phyloP scores from a whole-genome alignment of 2,329 filamentous ascomycete genomes.

The Gnomoniopsis smithogilvyi region DNA sequence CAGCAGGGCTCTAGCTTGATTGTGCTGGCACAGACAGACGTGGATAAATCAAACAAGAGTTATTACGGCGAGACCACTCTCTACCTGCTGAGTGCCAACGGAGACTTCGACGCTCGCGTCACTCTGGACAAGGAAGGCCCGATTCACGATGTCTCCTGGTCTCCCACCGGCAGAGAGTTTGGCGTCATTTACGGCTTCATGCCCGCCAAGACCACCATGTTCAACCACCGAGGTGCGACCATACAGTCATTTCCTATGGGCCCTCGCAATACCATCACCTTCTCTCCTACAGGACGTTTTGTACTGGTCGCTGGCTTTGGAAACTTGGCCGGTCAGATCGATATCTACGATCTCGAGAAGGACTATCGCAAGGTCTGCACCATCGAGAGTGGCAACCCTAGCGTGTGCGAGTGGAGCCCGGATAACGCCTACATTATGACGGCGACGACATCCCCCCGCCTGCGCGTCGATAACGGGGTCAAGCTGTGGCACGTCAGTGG shows the following conservation, averaged over 20 bases:
- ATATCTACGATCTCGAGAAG: constrained; percentile 94
- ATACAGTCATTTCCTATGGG: constrained; percentile 82
- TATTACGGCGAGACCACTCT: constrained; percentile 99
- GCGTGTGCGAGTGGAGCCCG: constrained; percentile 95
- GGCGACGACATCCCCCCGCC: constrained; percentile 91
- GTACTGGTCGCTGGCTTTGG: constrained; percentile 94
- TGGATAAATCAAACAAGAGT: constrained; percentile 97
- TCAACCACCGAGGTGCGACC: constrained; percentile 81
- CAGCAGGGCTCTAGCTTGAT: constrained; percentile 84
- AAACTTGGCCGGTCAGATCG: constrained; percentile 95
- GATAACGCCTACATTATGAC: constrained; percentile 95
- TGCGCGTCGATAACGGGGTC: constrained; percentile 94
- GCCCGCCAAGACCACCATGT: constrained; percentile 98
- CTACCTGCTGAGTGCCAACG: constrained; percentile 89
- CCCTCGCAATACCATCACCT: constrained; percentile 91
- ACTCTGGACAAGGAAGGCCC: constrained; percentile 43
- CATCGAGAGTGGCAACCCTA: constrained; percentile 93
- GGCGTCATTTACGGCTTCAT: constrained; percentile 97
- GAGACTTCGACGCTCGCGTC: constrained; percentile 88
- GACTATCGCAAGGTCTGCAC: constrained; percentile 90
- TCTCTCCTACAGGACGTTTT: constrained; percentile 91
- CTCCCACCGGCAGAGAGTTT: constrained; percentile 95
- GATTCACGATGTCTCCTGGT: constrained; percentile 47
- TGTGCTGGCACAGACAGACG: constrained; percentile 94
- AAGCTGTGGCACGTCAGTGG: constrained; percentile 93